Evolutionary conservation across 176 grass and related monocot genomes (phyloP).

Genomic region (Carex scoparia): DNA sequence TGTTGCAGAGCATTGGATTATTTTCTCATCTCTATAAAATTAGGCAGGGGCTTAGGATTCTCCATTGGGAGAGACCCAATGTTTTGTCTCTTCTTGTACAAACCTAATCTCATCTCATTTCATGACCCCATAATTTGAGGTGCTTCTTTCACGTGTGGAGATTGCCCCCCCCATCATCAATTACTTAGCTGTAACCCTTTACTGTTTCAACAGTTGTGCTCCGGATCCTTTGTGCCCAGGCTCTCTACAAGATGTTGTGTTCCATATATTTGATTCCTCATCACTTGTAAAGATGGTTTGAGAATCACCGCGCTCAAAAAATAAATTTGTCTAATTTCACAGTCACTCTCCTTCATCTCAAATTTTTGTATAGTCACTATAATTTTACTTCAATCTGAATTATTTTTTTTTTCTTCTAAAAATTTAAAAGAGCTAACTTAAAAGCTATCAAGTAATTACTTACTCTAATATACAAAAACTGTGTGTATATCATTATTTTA

Average conservation of each 20-base stretch:
- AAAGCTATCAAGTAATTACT: too few species aligned
- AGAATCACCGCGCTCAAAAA: too few species aligned
- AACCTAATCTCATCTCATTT: slow-evolving; percentile 2
- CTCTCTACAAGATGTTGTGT: not conserved
- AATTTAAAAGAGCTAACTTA: too few species aligned
- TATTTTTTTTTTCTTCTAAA: too few species aligned
- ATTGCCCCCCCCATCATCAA: not conserved
- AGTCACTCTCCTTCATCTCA: too few species aligned
- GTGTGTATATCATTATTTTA: too few species aligned
- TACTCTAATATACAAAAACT: too few species aligned
- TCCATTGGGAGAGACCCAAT: slow-evolving; percentile 1
- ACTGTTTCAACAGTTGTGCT: not conserved
- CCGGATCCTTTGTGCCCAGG: not conserved
- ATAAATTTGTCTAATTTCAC: too few species aligned
- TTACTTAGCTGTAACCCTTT: slow-evolving; percentile 12
- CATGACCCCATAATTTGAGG: slow-evolving; percentile 22
- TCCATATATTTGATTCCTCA: too few species aligned
- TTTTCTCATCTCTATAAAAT: not conserved
- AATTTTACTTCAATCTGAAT: too few species aligned
- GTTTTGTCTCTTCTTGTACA: slow-evolving; percentile 20
- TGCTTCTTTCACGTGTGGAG: slow-evolving; percentile 20
- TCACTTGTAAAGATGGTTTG: too few species aligned
- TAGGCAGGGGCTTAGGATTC: slow-evolving; percentile 20
- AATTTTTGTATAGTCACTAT: too few species aligned
- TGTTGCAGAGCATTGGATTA: not conserved